These are phyloP conservation scores for Cytospora piceae DNA, from an alignment of 2,329 filamentous ascomycete genomes.

Conservation along the genomic window DNA sequence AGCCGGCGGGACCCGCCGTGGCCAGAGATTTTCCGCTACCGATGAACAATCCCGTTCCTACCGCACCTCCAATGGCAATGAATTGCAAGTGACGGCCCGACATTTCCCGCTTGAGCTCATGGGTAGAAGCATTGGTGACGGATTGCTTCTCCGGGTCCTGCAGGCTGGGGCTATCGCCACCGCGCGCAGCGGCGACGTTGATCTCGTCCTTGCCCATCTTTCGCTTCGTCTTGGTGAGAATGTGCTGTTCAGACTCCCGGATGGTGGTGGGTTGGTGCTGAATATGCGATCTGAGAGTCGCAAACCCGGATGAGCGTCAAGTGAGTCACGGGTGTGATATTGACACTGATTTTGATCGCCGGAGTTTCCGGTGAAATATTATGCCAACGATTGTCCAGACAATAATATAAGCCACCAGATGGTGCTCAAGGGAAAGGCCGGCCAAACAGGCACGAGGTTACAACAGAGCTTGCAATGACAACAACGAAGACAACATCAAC, in stretches of 20 bases:
- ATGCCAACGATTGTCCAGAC: neutral
- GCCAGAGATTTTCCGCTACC: slow-evolving; percentile 66
- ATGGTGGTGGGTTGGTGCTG: neutral
- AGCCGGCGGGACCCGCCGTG: slow-evolving; percentile 66
- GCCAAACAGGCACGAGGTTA: slow-evolving; percentile 1
- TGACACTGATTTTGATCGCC: neutral
- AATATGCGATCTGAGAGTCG: neutral
- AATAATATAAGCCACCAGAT: neutral
- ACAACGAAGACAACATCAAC: neutral
- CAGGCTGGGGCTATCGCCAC: slow-evolving; percentile 24
- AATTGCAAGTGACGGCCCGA: slow-evolving; percentile 50
- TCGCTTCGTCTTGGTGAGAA: neutral
- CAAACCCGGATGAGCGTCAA: too few species aligned
- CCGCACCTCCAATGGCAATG: slow-evolving; percentile 62
- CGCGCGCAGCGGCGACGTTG: slow-evolving; percentile 21
- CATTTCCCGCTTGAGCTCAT: slow-evolving; percentile 29
- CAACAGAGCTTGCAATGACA: neutral
- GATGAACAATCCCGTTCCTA: slow-evolving; percentile 74
- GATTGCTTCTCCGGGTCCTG: slow-evolving; percentile 30
- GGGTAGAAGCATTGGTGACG: slow-evolving; percentile 22
- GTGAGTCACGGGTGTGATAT: neutral
- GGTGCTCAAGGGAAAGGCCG: neutral
- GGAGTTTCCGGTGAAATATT: neutral
- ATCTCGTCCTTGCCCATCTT: slow-evolving; percentile 26
- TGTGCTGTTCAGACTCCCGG: neutral